Base-by-base conservation (phyloP, 2,329 filamentous ascomycete genomes). In the Biscogniauxia mediterranea region DNA sequence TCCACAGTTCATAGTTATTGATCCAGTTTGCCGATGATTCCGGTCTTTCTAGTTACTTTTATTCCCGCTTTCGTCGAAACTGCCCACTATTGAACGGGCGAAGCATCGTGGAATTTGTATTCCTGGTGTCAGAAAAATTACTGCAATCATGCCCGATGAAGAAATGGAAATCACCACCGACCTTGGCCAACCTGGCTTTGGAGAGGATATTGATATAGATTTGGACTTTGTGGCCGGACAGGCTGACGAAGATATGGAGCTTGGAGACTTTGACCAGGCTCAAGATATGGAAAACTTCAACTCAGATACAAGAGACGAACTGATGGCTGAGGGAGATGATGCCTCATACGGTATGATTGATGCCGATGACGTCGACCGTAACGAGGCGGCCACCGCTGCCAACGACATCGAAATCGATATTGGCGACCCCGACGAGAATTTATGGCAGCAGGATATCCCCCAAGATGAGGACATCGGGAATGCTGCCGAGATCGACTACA, bases 81-180 rank as follows among this genome's bases (percentile, higher is more conserved):
- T 32, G 32, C 5, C 25, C 8, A 21, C 50, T 5, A 19, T 21
- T 52, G 11, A 17, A 52, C 50, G 3, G 50, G 7, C 2, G 3
- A 52, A 17, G 19, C 13, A 52, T 23, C 19, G 19, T 50, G 6
- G 46, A 9, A 50, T 9, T 52, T 52, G 9, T 7, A 52, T 25
- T 52, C 6, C 11, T 46, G 32, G 26, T 20, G 4, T n/a, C 25
- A 21, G 52, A 54, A 19, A 19, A 52, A 54, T 15, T 46, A 20
- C 9, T 49, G 32, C 61, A 25, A 68, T 56, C 32, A 75, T 75
- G 72, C 68, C 73, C 28, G 69, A 64, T 55, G 72, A 74, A 57
- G 73, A 74, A 57, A 75, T 75, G 73, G 73, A 75, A 52, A 74
- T 75, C 61, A 68, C 66, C 19, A 66, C 72, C 53, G 73, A 74